Evolutionary conservation across 352 stramenopile genomes (phyloP), one percentile per base, ranked within the genome.

Genomic region (Globisporangium emineosum): DNA sequence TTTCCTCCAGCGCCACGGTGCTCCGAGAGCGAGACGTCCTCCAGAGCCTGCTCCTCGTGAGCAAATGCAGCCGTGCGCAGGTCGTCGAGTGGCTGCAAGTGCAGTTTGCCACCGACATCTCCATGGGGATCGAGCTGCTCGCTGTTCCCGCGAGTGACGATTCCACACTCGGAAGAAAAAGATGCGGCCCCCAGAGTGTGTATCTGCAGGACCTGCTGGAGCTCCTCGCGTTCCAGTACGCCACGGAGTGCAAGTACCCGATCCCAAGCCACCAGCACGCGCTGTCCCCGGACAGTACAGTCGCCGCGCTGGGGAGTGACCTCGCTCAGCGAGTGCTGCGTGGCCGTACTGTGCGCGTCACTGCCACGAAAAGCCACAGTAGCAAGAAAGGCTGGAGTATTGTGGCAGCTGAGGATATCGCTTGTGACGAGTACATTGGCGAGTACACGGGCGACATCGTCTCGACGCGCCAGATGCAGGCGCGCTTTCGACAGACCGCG

Each of bases 391-490:
- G 79, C 0, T 92, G 81, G 81, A 72, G 75, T 1, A 68, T 89
- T 2, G 47, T 74, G 8, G 78, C 69, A 0, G 60, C 60, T 0
- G 50, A 87, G 30, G 10, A 21, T 15, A 88, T 90, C 21, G 4
- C 67, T 3, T 12, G 30, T 3, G 66, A 65, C 19, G 60, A 62
- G n/a, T 89, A 76, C 56, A 42, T 90, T 4, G 79, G 79, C 15
- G 81, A 89, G 62, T 92, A 90, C 65, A 86, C 75, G 6, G 83
- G 83, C 7, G 71, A 84, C 13, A 50, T 92, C n/a, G 55, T 92
- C 4, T 83, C 78, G n/a, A 78, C 71, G 7, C 25, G 23, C 7
- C 69, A 84, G 54, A 75, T 84, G 60, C 62, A 60, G 25, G 62
- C 66, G 2, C 78, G 81, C 4, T 86, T 60, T 37, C n/a, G 21